These are phyloP conservation scores for Coriolopsis trogii DNA, from an alignment of 1,284 basidiomycete species.

Conservation along the genomic window DNA sequence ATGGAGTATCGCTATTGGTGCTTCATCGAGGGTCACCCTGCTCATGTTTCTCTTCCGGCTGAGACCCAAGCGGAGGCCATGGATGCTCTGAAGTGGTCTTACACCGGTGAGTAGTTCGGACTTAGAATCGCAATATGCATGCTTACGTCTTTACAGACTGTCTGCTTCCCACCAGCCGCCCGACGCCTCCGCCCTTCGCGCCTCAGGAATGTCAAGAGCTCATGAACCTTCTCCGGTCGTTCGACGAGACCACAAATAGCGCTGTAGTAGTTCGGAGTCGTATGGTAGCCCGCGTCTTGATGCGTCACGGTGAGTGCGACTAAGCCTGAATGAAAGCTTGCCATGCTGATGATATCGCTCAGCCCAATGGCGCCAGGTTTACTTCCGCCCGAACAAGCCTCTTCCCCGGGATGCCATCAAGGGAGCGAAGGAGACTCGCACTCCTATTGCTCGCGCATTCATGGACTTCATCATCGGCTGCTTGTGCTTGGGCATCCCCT, in stretches of 20 bases:
- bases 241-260: slow-evolving; percentile 41
- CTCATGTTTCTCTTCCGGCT: slow-evolving; percentile 56
- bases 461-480: slow-evolving; percentile 60
- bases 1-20: slow-evolving; percentile 77
- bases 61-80: slow-evolving; percentile 64
- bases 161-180: slow-evolving; percentile 58
- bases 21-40: slow-evolving; percentile 74
- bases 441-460: slow-evolving; percentile 50
- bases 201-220: slow-evolving; percentile 76
- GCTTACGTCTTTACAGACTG: slow-evolving; percentile 48
- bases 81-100: slow-evolving; percentile 74
- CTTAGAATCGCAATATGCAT: background rate
- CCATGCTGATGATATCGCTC: slow-evolving; percentile 1
- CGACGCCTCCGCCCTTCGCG: slow-evolving; percentile 62
- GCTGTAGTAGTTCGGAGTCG: slow-evolving; percentile 60
- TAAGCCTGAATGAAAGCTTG: background rate
- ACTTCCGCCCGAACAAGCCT: slow-evolving; percentile 65
- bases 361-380: slow-evolving; percentile 75
- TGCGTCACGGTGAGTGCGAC: slow-evolving; percentile 59
- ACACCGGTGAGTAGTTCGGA: slow-evolving; percentile 52
- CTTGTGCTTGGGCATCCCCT: slow-evolving; percentile 74
- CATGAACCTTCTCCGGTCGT: slow-evolving; percentile 58
- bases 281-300: slow-evolving; percentile 65
- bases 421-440: slow-evolving; percentile 33
- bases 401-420: slow-evolving; percentile 54